Evolutionary conservation across 768 basidiomycete species (phyloP).

Genomic region (Xanthoconium purpureum): DNA sequence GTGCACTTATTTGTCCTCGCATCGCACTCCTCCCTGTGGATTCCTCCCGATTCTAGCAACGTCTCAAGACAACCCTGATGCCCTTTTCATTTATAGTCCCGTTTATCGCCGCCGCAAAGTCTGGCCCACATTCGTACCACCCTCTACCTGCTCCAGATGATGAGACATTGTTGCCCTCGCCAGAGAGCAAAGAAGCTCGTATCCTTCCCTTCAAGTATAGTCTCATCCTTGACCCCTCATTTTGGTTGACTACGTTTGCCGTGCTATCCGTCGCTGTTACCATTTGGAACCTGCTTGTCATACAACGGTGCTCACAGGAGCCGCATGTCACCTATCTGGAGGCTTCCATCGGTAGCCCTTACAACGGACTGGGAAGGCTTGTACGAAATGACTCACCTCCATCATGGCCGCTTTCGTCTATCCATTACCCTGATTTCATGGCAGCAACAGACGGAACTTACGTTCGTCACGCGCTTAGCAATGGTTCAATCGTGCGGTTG

Average conservation of each 20-base stretch:
- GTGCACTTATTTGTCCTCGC: not conserved
- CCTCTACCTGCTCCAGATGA: constrained; percentile 16
- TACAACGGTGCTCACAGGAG: constrained; percentile 7
- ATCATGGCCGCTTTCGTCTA: constrained; percentile 25
- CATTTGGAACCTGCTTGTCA: constrained; percentile 20
- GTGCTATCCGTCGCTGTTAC: constrained; percentile 18
- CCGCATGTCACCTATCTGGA: constrained; percentile 1
- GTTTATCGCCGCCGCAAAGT: not conserved
- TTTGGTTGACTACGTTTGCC: constrained; percentile 20
- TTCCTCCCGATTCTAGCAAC: not conserved
- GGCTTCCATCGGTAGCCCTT: constrained; percentile 17
- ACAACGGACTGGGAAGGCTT: constrained; percentile 23
- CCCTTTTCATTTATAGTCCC: not conserved
- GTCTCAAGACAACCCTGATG: constrained; percentile 4
- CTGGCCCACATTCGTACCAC: constrained; percentile 8
- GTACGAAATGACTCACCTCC: constrained; percentile 28
- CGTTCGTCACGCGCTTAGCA: constrained; percentile 12
- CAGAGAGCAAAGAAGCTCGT: not conserved
- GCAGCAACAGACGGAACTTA: constrained; percentile 8
- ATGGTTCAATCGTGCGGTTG: constrained; percentile 21
- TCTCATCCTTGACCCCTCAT: constrained; percentile 9
- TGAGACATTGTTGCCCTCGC: constrained; percentile 8
- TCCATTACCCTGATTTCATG: constrained; percentile 21
- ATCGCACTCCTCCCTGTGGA: not conserved
- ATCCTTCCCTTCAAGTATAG: not conserved